These are phyloP conservation scores for Mycena vitilis DNA, from an alignment of 768 basidiomycete species.

Conservation along the genomic window DNA sequence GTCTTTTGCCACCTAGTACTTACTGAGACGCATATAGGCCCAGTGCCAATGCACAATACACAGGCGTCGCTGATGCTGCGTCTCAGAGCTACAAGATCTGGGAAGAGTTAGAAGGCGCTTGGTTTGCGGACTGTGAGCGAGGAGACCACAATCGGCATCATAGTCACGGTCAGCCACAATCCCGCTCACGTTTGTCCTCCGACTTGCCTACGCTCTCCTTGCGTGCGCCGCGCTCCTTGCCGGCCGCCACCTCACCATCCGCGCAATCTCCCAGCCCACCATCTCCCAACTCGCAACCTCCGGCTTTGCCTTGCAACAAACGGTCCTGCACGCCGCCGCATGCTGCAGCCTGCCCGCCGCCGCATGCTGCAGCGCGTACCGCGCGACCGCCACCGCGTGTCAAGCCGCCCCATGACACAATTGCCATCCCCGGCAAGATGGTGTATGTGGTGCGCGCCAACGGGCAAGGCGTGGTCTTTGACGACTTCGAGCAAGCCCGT, in stretches of 20 bases:
- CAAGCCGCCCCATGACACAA: too few species aligned
- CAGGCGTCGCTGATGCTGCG: background rate
- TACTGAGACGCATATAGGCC: background rate
- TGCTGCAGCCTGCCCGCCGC: too few species aligned
- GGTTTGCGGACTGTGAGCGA: slow-evolving; percentile 7
- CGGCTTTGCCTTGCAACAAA: too few species aligned
- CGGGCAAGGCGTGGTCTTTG: slow-evolving; percentile 6
- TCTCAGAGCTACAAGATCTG: background rate
- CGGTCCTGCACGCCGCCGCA: too few species aligned
- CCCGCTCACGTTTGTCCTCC: background rate
- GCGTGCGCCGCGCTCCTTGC: background rate
- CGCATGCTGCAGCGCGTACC: too few species aligned
- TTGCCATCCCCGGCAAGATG: background rate
- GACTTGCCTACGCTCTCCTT: background rate
- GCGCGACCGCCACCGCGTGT: too few species aligned
- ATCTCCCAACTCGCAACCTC: background rate
- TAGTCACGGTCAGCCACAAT: background rate
- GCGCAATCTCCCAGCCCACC: too few species aligned
- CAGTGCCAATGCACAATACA: slow-evolving; percentile 10
- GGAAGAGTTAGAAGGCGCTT: background rate
- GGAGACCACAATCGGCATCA: too few species aligned
- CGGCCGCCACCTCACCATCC: background rate
- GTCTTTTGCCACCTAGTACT: too few species aligned
- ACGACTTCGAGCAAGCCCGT: background rate
- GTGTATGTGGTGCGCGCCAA: slow-evolving; percentile 3